These are phyloP conservation scores for Cetradonia linearis DNA, from an alignment of 495 filamentous ascomycete genomes.

Conservation along the genomic window DNA sequence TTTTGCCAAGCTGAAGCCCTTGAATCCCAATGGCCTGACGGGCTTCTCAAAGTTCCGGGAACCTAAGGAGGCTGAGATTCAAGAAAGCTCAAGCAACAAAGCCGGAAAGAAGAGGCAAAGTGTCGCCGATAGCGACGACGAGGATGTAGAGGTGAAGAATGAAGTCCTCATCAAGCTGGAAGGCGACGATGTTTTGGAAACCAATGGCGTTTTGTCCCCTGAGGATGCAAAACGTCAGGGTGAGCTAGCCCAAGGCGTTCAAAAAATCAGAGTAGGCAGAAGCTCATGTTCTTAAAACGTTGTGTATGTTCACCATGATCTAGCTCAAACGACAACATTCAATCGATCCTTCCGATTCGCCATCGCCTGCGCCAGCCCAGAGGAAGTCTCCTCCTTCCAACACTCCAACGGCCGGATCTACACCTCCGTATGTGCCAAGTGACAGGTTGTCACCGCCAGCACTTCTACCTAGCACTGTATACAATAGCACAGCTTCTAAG, in stretches of 20 bases:
- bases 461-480: conserved; percentile 26
- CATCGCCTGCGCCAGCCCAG: conserved; percentile 31
- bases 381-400: conserved; percentile 35
- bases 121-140: conserved; percentile 44
- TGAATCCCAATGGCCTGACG: conserved; percentile 72
- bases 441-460: conserved; percentile 33
- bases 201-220: conserved; percentile 46
- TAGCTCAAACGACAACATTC: conserved; percentile 96
- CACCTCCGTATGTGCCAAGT: conserved; percentile 32
- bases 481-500: conserved; percentile 31
- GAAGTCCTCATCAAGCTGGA: conserved; percentile 56
- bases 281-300: not conserved
- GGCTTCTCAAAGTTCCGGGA: conserved; percentile 91
- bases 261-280: conserved; percentile 78
- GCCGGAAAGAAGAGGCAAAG: conserved; percentile 25
- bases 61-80: conserved; percentile 38
- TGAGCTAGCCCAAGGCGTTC: conserved; percentile 81
- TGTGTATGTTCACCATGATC: conserved; percentile 18
- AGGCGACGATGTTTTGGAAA: conserved; percentile 64
- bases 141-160: conserved; percentile 67
- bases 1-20: conserved; percentile 72
- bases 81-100: conserved; percentile 45
- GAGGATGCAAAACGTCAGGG: conserved; percentile 78
- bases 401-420: conserved; percentile 38
- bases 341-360: conserved; percentile 55